Evolutionary conservation across 2,329 filamentous ascomycete genomes (phyloP), one percentile per base, ranked within the genome.

Genomic region (Monilinia fructicola): DNA sequence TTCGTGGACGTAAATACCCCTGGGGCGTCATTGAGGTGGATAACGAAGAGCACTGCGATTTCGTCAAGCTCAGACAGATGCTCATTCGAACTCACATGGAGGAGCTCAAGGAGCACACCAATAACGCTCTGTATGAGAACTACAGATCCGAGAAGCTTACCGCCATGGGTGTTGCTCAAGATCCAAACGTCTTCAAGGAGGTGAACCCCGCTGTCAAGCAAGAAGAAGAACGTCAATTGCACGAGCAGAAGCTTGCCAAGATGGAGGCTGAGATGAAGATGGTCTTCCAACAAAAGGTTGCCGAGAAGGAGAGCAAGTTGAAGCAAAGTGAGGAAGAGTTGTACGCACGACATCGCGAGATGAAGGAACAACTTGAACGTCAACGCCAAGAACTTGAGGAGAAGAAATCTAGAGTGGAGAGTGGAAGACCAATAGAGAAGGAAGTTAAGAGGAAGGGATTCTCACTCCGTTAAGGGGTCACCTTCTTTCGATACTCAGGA

Each of bases 241-340:
- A 99, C 86, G 95, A 99, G 83, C 93, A 97, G 86, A 99, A 99
- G 86, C 92, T 99, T 75, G 92, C 94, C 80, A 99, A 99, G 92
- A 99, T 99, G 95, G 95, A 99, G 82, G 89, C 93, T 77, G 95
- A 99, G 81, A 99, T 99, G 95, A 99, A 99, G 92, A 97, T 97
- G 92, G 95, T 99, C 74, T 99, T 99, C 92, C 95, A 98, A 81
- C 95, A 99, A 80, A 99, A 99, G 90, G 95, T 99, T 42, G 89
- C 92, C 73, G 95, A 99, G 81, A 99, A 99, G 85, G 95, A 99
- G 83, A 97, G 92, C 87, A 99, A 99, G 83, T 85, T 99, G 79
- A 96, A 96, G 84, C 95, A 98, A 83, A 97, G 93, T 85, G 95
- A 99, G 81, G 95, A 99, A 80, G 95, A 99, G 85, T 84, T 99